Base-by-base conservation (phyloP, 768 basidiomycete species). In the Xerocomellus chrysenteron region DNA sequence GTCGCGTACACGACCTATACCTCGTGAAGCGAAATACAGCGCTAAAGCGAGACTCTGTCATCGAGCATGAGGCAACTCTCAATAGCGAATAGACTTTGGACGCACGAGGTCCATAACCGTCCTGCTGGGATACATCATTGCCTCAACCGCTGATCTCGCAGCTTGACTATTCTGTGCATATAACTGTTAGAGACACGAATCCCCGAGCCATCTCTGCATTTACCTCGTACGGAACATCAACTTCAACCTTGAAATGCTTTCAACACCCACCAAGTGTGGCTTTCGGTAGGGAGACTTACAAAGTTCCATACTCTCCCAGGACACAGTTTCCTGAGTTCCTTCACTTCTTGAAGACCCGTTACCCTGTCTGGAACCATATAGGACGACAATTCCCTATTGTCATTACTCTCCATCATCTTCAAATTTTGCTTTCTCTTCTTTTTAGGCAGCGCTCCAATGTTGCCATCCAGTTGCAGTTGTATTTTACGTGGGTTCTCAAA, bases 401-500 rank as follows among this genome's bases (percentile, higher is more conserved):
- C n/a, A 55, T 51, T 47, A 56, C 51, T 21, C 16, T 40, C 58
- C 12, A 32, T 26, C 39, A 10, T 56, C 37, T 61, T 60, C 41
- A 52, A 42, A 45, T 63, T 67, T 52, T 60, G 64, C 63, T 71
- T 78, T 66, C 73, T 76, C 56, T 79, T 75, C 65, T 70, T 77
- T 59, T 78, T 82, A 13, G 76, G 67, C n/a, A 77, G 63, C 1
- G 75, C 76, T 16, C 76, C 77, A 32, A 70, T 57, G 58, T 83
- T 82, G 13, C 80, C 79, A 47, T 78, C 76, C 21, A 73, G 57
- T 56, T 80, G 76, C 4, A 78, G 67, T 44, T 76, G 76, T 14
- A 89, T 73, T 65, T 90, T 88, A 7, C 92, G 82, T n/a, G 94
- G 94, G 65, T 97, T 97, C 68, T 98, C 94, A 62, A 98, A 98